A percentile compares a stretch with the other conserved stretches of the same genome.
Evolutionary conservation across 257 asterid genomes (phyloP).

Genomic region (Nicotiana undulata): DNA sequence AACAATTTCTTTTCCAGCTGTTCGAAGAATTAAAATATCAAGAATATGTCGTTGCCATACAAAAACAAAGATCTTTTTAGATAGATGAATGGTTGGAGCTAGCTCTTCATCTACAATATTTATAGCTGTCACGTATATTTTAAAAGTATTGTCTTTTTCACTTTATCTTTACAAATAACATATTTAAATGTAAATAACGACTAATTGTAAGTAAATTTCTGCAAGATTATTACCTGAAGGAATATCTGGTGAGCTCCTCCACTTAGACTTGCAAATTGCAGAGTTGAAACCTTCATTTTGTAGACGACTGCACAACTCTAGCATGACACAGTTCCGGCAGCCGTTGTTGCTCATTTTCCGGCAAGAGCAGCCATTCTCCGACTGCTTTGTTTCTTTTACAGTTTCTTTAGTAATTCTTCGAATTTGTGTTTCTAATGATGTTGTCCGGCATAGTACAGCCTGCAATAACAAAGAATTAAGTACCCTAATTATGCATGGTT

Average conservation of each 20-base stretch:
- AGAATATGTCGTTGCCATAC: neutral
- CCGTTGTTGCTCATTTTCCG: constrained; percentile 24
- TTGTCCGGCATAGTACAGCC: constrained; percentile 69
- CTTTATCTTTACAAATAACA: neutral
- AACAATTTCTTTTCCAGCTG: neutral
- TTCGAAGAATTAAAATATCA: neutral
- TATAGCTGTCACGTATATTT: neutral
- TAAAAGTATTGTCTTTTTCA: neutral
- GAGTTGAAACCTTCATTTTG: constrained; percentile 52
- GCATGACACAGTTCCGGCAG: constrained; percentile 78
- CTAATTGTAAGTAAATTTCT: neutral
- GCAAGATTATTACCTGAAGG: constrained; percentile 55
- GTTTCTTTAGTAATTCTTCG: constrained; percentile 51
- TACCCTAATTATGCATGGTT: neutral
- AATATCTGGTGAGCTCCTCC: constrained; percentile 70
- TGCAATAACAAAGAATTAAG: constrained; percentile 11
- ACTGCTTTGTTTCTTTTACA: constrained; percentile 33
- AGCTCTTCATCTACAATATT: neutral
- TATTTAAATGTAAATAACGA: neutral
- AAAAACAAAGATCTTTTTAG: neutral
- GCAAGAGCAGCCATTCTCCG: constrained; percentile 37
- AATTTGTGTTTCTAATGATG: constrained; percentile 61
- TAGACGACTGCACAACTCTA: constrained; percentile 51
- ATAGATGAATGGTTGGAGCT: neutral
- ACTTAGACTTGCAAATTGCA: constrained; percentile 87